Evolutionary conservation across 2,329 filamentous ascomycete species (phyloP).

Genomic region (Sporothrix schenckii): DNA sequence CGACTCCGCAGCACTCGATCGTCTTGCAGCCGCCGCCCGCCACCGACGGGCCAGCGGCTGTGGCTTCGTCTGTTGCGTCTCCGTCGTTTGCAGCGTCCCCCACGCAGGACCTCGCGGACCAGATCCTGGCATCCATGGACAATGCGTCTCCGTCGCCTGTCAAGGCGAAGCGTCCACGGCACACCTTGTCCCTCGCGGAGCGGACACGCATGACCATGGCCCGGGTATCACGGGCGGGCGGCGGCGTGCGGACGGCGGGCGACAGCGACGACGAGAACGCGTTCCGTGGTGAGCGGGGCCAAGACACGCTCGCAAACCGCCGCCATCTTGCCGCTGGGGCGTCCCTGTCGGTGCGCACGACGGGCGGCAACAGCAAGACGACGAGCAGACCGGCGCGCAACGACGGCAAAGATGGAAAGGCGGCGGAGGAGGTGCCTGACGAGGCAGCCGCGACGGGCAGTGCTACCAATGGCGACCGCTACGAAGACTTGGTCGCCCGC

Average conservation of each 20-base stretch:
- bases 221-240: slow-evolving; percentile 51
- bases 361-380: slow-evolving; percentile 36
- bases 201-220: slow-evolving; percentile 82
- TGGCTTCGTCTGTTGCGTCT: no score
- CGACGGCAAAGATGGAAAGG: not conserved
- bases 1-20: slow-evolving; percentile 29
- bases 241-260: slow-evolving; percentile 33
- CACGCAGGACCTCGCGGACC: slow-evolving; percentile 57
- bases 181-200: slow-evolving; percentile 69
- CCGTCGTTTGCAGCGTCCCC: slow-evolving; percentile 42
- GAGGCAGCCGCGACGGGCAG: slow-evolving; percentile 34
- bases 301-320: slow-evolving; percentile 27
- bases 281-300: slow-evolving; percentile 2
- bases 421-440: slow-evolving; percentile 26
- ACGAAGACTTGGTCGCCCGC: slow-evolving; percentile 59
- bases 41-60: not conserved
- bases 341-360: not conserved
- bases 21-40: slow-evolving; percentile 22
- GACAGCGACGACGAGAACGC: slow-evolving; percentile 37
- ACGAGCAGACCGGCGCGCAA: slow-evolving; percentile 37
- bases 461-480: slow-evolving; percentile 22
- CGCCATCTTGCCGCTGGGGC: not conserved
- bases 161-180: slow-evolving; percentile 53
- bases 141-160: slow-evolving; percentile 60
- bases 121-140: slow-evolving; percentile 59